Evolutionary conservation across 202 grass and related monocot species (phyloP).

Genomic region (Thinopyrum obtusiflorum): DNA sequence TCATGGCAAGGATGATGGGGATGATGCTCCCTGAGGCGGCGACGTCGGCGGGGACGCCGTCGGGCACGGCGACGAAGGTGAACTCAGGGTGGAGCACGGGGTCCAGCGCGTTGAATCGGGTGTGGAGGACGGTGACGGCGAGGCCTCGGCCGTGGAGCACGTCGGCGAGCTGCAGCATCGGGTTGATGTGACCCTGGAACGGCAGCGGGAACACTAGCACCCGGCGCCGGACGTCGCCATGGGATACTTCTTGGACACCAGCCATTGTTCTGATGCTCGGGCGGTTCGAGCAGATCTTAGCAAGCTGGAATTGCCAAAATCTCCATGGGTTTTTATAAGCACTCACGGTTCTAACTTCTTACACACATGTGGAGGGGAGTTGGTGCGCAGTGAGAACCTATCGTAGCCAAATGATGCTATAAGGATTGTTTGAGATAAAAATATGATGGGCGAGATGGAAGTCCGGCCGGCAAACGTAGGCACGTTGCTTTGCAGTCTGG

Average conservation of each 20-base stretch:
- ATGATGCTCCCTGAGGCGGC: neutral
- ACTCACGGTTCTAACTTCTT: no score
- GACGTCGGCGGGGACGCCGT: neutral
- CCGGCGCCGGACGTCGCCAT: neutral
- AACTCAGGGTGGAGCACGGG: constrained; percentile 27
- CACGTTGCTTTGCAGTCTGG: no score
- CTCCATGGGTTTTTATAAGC: no score
- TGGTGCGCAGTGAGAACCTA: no score
- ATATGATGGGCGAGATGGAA: no score
- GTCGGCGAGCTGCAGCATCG: constrained; percentile 54
- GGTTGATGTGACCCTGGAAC: constrained; percentile 71
- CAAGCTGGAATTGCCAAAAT: no score
- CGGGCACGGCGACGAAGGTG: constrained; percentile 20
- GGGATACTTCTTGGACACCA: neutral
- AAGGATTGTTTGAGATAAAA: no score
- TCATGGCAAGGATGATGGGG: constrained; percentile 33
- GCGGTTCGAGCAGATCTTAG: no score
- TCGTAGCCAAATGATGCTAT: no score
- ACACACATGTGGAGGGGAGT: no score
- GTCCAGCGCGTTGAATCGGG: constrained; percentile 29
- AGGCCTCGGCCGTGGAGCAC: constrained; percentile 36
- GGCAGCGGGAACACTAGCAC: constrained; percentile 41
- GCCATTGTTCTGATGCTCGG: neutral
- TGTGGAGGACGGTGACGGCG: constrained; percentile 45
- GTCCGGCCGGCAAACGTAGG: no score